phyloP scores from a whole-genome alignment of 768 basidiomycete genomes.

The Leccinellum albellum region DNA sequence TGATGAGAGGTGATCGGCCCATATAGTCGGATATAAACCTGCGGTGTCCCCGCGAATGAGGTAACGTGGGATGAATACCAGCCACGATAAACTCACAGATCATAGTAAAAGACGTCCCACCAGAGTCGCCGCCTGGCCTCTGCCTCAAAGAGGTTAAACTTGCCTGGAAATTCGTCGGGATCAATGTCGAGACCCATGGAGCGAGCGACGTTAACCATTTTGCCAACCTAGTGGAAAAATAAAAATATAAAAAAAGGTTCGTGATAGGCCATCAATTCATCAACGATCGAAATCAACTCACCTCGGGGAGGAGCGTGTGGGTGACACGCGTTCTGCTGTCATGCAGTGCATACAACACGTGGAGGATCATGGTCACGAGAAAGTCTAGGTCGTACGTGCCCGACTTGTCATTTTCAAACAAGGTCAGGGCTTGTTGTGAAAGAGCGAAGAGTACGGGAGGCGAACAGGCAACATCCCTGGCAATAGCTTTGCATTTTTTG shows the following conservation, averaged over 20 bases:
- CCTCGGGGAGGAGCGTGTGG: constrained; percentile 30
- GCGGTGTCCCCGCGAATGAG: constrained; percentile 14
- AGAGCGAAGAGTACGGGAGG: constrained; percentile 44
- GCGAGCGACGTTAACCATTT: constrained; percentile 64
- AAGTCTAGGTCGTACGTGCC: constrained; percentile 51
- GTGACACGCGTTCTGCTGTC: constrained; percentile 44
- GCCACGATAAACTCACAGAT: constrained; percentile 52
- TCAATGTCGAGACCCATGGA: constrained; percentile 61
- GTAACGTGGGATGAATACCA: background rate
- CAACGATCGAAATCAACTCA: constrained; percentile 25
- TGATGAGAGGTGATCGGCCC: constrained; percentile 58
- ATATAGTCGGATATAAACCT: constrained; percentile 72
- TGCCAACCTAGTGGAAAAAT: constrained; percentile 47
- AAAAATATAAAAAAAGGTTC: background rate
- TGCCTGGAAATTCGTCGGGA: constrained; percentile 49
- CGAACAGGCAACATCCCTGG: constrained; percentile 28
- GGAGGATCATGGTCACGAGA: constrained; percentile 55
- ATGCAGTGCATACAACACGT: constrained; percentile 51
- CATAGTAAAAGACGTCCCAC: constrained; percentile 80
- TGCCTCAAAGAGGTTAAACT: constrained; percentile 47
- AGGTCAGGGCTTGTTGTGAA: constrained; percentile 44
- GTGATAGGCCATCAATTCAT: constrained; percentile 21
- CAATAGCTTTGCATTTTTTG: constrained; percentile 26
- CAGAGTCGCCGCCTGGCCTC: constrained; percentile 57
- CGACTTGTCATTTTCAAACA: constrained; percentile 45